Evolutionary conservation across 2,329 filamentous ascomycete genomes (phyloP).

Genomic region (Scolecobasidium constrictum): DNA sequence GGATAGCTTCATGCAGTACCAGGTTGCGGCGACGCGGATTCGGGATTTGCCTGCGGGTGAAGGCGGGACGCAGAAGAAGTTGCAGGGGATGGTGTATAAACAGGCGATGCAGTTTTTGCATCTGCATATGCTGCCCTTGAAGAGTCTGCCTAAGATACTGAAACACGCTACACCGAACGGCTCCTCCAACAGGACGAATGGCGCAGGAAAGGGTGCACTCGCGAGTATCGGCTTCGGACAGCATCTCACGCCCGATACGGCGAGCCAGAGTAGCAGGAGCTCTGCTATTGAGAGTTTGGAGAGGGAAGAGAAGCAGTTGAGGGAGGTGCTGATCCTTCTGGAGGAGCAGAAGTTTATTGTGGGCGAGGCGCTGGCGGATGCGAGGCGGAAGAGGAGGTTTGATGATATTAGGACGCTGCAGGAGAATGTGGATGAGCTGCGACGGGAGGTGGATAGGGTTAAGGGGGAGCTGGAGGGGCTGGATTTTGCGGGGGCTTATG

Average conservation of each 20-base stretch:
- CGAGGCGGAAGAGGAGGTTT: slow-evolving; percentile 65
- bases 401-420: slow-evolving; percentile 76
- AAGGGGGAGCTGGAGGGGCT: slow-evolving; percentile 55
- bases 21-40: slow-evolving; percentile 68
- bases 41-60: slow-evolving; percentile 64
- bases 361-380: slow-evolving; percentile 69
- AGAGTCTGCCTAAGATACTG: slow-evolving; percentile 34
- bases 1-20: slow-evolving; percentile 82
- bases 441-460: slow-evolving; percentile 61
- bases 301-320: slow-evolving; percentile 70
- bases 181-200: slow-evolving; percentile 17
- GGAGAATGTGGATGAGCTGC: slow-evolving; percentile 72
- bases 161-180: slow-evolving; percentile 46
- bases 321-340: slow-evolving; percentile 70
- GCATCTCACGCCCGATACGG: slow-evolving; percentile 27
- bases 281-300: slow-evolving; percentile 58
- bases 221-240: slow-evolving; percentile 49
- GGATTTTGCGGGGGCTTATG: slow-evolving; percentile 48
- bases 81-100: slow-evolving; percentile 75
- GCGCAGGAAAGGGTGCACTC: slow-evolving; percentile 44
- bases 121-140: slow-evolving; percentile 81
- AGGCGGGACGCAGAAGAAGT: slow-evolving; percentile 57
- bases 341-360: slow-evolving; percentile 91
- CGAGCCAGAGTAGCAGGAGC: slow-evolving; percentile 34
- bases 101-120: slow-evolving; percentile 77